Percentiles rank a stretch among this genome's conserved stretches.
These are phyloP conservation scores for Apiotrichum laibachii DNA, from an alignment of 1,284 basidiomycete genomes.

Conservation along the genomic window DNA sequence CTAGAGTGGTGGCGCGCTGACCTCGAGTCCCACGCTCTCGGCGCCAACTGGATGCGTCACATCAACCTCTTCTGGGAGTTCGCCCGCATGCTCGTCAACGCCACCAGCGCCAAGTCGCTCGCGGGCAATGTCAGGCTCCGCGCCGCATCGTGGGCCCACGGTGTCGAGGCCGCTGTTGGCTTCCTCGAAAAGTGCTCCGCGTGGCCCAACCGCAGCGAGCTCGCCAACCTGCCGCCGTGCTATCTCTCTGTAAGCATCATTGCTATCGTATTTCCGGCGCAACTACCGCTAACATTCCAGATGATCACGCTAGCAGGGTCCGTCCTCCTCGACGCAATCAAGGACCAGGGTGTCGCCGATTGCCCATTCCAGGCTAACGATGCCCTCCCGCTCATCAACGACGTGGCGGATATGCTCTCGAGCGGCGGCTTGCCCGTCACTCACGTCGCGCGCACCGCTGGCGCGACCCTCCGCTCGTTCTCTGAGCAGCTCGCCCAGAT, in stretches of 20 bases:
- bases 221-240: constrained; percentile 33
- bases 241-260: constrained; percentile 30
- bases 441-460: constrained; percentile 29
- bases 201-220: constrained; percentile 27
- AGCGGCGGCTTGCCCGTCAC: constrained; percentile 26
- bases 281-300: constrained; percentile 9
- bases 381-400: constrained; percentile 23
- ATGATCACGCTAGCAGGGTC: constrained; percentile 26
- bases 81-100: constrained; percentile 35
- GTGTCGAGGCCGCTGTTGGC: constrained; percentile 30
- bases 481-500: constrained; percentile 20
- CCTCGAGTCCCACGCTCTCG: constrained; percentile 20
- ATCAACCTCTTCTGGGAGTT: constrained; percentile 37
- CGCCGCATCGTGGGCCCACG: constrained; percentile 13
- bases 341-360: constrained; percentile 14
- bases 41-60: constrained; percentile 17
- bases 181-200: constrained; percentile 30
- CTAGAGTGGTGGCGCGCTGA: constrained; percentile 35
- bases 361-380: constrained; percentile 17
- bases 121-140: constrained; percentile 11
- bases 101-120: constrained; percentile 27
- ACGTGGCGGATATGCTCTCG: constrained; percentile 29
- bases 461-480: constrained; percentile 21
- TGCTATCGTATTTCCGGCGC: not conserved
- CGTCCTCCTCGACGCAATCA: constrained; percentile 22